phyloP scores from a whole-genome alignment of 169 alveolate species.

The Amoebophrya sp. region DNA sequence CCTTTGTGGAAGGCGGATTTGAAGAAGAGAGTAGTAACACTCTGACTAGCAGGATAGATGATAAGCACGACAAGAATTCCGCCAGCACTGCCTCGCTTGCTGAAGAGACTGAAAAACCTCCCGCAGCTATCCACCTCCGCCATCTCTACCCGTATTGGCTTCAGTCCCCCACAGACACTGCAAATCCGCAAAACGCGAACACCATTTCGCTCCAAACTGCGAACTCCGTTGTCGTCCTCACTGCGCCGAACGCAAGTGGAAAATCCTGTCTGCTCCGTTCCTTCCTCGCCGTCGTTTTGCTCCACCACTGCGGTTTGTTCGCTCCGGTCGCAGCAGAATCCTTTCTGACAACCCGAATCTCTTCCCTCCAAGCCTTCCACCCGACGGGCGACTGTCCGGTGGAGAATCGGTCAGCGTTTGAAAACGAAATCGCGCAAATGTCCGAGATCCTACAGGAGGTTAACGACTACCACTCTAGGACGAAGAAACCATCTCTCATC shows the following conservation, averaged over 20 bases:
- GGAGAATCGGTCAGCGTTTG: not conserved
- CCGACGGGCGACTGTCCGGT: not conserved
- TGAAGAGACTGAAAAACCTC: too few species aligned
- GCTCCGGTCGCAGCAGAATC: not conserved
- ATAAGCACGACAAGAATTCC: too few species aligned
- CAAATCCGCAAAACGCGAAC: too few species aligned
- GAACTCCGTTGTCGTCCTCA: not conserved
- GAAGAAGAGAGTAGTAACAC: too few species aligned
- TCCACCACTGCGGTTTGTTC: not conserved
- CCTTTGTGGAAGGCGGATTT: not conserved
- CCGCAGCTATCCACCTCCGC: too few species aligned
- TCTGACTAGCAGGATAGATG: too few species aligned
- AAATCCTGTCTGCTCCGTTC: not conserved
- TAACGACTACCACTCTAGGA: too few species aligned
- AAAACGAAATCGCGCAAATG: not conserved
- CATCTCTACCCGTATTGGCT: too few species aligned
- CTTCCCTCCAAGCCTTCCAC: not conserved
- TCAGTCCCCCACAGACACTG: too few species aligned
- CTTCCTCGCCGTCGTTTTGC: not conserved
- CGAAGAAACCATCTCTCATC: not conserved
- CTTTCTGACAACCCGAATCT: not conserved
- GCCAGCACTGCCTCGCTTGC: too few species aligned
- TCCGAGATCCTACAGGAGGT: not conserved
- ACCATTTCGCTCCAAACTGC: too few species aligned
- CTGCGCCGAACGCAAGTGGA: not conserved